Conservation (phyloP, 106 monocot species). For the Triglochin maritima region DNA sequence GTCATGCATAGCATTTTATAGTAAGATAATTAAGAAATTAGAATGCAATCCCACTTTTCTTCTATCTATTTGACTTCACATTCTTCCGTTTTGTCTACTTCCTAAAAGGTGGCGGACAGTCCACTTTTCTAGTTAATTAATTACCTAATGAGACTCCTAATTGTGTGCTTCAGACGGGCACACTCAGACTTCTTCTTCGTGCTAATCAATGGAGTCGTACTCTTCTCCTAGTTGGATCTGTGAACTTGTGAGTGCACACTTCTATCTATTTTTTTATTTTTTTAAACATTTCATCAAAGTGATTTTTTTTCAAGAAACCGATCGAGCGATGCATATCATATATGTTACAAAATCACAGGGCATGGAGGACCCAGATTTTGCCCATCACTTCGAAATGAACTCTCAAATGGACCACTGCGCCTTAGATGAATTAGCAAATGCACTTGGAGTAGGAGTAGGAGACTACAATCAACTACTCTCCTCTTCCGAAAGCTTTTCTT, state of each 20-base stretch:
- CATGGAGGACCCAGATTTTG: not conserved
- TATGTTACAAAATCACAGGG: not conserved
- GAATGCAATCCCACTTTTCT: too few relatives aligned
- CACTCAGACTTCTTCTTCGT: too few relatives aligned
- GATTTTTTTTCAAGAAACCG: too few relatives aligned
- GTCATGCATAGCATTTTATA: too few relatives aligned
- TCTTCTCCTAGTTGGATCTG: constrained; percentile 1
- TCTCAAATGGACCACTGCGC: constrained; percentile 1
- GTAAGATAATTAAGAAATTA: too few relatives aligned
- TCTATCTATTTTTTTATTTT: not conserved
- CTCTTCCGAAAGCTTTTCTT: not conserved
- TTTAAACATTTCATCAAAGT: not conserved
- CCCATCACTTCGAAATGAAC: constrained; percentile 1
- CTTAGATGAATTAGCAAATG: not conserved
- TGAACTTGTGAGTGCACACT: not conserved
- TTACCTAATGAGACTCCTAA: too few relatives aligned
- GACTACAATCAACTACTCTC: not conserved
- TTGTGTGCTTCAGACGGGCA: too few relatives aligned
- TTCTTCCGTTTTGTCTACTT: too few relatives aligned
- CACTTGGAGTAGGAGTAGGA: not conserved
- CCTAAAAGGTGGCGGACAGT: too few relatives aligned
- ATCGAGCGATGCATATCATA: not conserved
- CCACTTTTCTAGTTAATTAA: too few relatives aligned
- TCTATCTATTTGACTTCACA: too few relatives aligned
- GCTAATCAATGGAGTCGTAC: not conserved